phyloP scores from a whole-genome alignment of 2,329 filamentous ascomycete species.

The Phialophora expanda region DNA sequence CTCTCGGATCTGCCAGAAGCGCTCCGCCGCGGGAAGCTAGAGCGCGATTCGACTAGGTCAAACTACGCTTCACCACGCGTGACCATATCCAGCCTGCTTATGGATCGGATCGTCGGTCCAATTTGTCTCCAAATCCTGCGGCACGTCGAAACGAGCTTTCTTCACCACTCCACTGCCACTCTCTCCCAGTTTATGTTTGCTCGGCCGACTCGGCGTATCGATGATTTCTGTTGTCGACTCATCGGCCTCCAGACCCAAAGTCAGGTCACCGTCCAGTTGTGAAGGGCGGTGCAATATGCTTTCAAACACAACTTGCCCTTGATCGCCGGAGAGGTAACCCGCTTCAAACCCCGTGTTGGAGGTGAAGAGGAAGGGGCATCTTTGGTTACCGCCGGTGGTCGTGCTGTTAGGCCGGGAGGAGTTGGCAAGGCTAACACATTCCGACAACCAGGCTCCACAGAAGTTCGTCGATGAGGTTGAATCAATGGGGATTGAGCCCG shows the following conservation, averaged over 20 bases:
- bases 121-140: background rate
- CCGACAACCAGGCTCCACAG: conserved; percentile 27
- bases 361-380: conserved; percentile 28
- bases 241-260: background rate
- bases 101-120: conserved; percentile 5
- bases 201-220: conserved; percentile 17
- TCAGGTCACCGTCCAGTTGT: background rate
- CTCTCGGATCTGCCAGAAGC: background rate
- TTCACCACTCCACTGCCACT: background rate
- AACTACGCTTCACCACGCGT: conserved; percentile 9
- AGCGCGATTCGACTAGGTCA: background rate
- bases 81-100: conserved; percentile 8
- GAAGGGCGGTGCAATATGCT: conserved; percentile 20
- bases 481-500: conserved; percentile 22
- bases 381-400: background rate
- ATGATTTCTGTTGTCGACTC: conserved; percentile 18
- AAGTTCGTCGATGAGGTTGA: conserved; percentile 21
- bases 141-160: conserved; percentile 11
- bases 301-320: conserved; percentile 25
- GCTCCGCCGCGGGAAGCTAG: too few species aligned
- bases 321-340: conserved; percentile 17
- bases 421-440: background rate
- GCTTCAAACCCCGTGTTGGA: conserved; percentile 22
- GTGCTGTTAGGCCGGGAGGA: background rate
- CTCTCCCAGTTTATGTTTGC: background rate